A percentile compares a stretch with the other conserved stretches of the same genome.
These are phyloP conservation scores for Fusarium stilboides DNA, from an alignment of 2,329 filamentous ascomycete genomes.

Conservation along the genomic window DNA sequence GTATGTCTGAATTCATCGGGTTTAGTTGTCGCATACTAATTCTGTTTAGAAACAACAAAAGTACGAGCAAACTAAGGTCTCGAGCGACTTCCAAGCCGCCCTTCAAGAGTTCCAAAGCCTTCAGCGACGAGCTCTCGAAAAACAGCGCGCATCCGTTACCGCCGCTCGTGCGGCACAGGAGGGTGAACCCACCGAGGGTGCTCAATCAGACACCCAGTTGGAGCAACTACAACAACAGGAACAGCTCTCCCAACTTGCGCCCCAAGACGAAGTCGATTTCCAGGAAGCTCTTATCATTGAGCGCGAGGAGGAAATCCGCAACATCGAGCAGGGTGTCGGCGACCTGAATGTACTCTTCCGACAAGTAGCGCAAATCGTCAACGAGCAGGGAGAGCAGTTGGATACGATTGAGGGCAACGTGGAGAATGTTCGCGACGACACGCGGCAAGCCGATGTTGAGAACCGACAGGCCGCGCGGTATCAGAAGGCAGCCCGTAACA, in stretches of 20 bases:
- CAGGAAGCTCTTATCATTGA: constrained; percentile 96
- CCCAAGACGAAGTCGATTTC: constrained; percentile 97
- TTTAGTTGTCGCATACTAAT: constrained; percentile 31
- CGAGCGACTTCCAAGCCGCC: constrained; percentile 90
- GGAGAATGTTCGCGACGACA: constrained; percentile 84
- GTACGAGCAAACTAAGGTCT: constrained; percentile 95
- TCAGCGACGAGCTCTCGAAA: constrained; percentile 92
- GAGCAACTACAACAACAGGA: constrained; percentile 77
- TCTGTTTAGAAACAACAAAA: constrained; percentile 85
- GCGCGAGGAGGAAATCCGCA: constrained; percentile 95
- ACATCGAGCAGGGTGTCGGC: constrained; percentile 96
- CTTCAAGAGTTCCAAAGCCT: constrained; percentile 92
- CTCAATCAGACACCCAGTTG: constrained; percentile 56
- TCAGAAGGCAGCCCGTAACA: constrained; percentile 95
- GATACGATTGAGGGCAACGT: constrained; percentile 92
- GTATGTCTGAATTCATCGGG: constrained; percentile 62
- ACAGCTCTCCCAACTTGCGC: constrained; percentile 80
- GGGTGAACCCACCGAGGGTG: constrained; percentile 61
- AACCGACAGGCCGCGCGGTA: constrained; percentile 88
- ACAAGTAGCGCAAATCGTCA: constrained; percentile 97
- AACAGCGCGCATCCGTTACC: constrained; percentile 87
- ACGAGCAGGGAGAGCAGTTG: constrained; percentile 91
- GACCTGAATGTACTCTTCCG: constrained; percentile 97
- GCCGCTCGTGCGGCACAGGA: constrained; percentile 87
- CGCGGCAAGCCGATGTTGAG: constrained; percentile 87